Percentiles rank a stretch among this genome's conserved stretches.
Evolutionary conservation across 2,329 filamentous ascomycete species (phyloP).

Genomic region (Claviceps sp.): DNA sequence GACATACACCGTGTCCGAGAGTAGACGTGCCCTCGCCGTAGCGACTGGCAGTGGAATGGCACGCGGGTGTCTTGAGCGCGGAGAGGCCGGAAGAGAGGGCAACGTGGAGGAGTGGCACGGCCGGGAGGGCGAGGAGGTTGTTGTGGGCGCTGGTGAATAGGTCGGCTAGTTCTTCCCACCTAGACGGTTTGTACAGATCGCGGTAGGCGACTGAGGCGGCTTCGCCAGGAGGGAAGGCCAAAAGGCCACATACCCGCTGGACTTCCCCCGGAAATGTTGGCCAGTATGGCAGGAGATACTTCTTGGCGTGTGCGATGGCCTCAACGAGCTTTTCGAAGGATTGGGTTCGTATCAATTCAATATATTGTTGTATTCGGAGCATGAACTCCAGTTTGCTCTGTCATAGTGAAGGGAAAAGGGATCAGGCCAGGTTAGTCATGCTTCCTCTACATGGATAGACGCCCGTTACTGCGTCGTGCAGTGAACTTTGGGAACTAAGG

Average conservation of each 20-base stretch:
- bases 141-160: slow-evolving; percentile 82
- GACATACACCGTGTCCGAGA: slow-evolving; percentile 67
- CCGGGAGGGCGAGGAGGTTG: slow-evolving; percentile 67
- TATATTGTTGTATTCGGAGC: slow-evolving; percentile 85
- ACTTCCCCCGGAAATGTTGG: slow-evolving; percentile 57
- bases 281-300: slow-evolving; percentile 59
- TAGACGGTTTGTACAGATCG: slow-evolving; percentile 55
- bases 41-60: slow-evolving; percentile 54
- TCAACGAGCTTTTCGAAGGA: slow-evolving; percentile 54
- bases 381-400: slow-evolving; percentile 83
- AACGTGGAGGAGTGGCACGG: slow-evolving; percentile 74
- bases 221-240: slow-evolving; percentile 52
- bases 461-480: not conserved
- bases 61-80: slow-evolving; percentile 88
- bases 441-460: slow-evolving; percentile 1
- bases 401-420: not conserved
- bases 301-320: slow-evolving; percentile 69
- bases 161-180: slow-evolving; percentile 65
- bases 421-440: no score
- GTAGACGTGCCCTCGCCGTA: slow-evolving; percentile 18
- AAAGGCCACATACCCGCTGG: slow-evolving; percentile 60
- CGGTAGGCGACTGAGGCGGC: slow-evolving; percentile 29
- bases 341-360: slow-evolving; percentile 68
- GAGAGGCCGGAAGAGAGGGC: slow-evolving; percentile 85
- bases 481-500: not conserved